Evolutionary conservation across 2,329 filamentous ascomycete species (phyloP).

Genomic region (Colletotrichum sublineola): DNA sequence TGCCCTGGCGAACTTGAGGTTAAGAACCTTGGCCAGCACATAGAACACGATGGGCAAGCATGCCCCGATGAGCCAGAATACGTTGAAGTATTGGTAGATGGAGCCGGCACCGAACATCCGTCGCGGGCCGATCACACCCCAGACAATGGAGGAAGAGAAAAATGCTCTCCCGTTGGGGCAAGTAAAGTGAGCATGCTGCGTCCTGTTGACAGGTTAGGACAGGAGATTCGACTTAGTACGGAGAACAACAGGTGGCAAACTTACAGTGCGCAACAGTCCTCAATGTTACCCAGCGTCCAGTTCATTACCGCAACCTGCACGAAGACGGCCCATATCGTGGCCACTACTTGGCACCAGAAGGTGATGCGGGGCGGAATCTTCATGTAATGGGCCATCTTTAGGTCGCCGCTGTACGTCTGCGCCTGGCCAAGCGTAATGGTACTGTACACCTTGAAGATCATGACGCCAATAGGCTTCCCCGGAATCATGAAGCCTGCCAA

Average conservation of each 20-base stretch:
- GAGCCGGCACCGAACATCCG: conserved; percentile 66
- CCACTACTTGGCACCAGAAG: conserved; percentile 73
- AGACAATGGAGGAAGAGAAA: conserved; percentile 68
- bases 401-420: conserved; percentile 58
- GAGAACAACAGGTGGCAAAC: neutral
- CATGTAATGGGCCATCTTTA: conserved; percentile 62
- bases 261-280: conserved; percentile 55
- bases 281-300: conserved; percentile 58
- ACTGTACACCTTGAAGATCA: conserved; percentile 51
- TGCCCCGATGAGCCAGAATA: conserved; percentile 57
- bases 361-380: conserved; percentile 70
- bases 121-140: conserved; percentile 69
- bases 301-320: conserved; percentile 57
- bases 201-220: conserved; percentile 52
- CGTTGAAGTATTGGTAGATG: conserved; percentile 43
- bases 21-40: conserved; percentile 50
- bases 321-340: conserved; percentile 59
- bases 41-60: conserved; percentile 63
- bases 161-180: conserved; percentile 57
- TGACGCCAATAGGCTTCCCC: conserved; percentile 54
- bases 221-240: rapidly evolving
- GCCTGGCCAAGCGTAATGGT: conserved; percentile 46
- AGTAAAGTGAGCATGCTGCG: conserved; percentile 55
- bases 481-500: conserved; percentile 65
- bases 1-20: conserved; percentile 58